phyloP scores from a whole-genome alignment of 108 stramenopile genomes.

The Asterionellopsis glacialis region DNA sequence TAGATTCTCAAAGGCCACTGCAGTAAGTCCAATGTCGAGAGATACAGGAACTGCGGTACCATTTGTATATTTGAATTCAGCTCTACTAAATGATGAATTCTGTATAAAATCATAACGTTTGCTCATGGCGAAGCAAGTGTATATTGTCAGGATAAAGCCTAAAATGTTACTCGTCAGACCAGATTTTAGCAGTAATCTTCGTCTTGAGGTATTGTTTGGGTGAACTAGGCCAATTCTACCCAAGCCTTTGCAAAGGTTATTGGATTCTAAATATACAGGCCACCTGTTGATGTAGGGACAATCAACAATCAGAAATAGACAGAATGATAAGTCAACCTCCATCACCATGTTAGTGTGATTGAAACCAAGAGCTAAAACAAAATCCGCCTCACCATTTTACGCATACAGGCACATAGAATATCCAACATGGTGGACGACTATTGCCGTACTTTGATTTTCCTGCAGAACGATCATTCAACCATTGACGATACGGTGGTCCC shows the following conservation, averaged over 20 bases:
- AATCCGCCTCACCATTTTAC: neutral
- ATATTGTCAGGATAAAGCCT: neutral
- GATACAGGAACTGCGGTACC: neutral
- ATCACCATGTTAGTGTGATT: too few species aligned
- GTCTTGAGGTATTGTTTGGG: neutral
- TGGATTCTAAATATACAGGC: neutral
- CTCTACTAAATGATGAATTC: neutral
- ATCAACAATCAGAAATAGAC: neutral
- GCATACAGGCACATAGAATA: neutral
- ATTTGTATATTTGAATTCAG: neutral
- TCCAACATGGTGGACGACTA: neutral
- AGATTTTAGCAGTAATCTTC: neutral
- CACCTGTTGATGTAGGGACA: neutral
- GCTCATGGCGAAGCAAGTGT: neutral
- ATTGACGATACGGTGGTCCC: constrained; percentile 5
- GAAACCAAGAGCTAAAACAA: too few species aligned
- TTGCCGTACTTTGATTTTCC: constrained; percentile 33
- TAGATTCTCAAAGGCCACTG: constrained; percentile 21
- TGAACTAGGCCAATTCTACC: neutral
- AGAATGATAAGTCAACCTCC: too few species aligned
- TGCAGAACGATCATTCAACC: constrained; percentile 33
- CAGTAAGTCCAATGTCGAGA: constrained; percentile 21
- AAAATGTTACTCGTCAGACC: neutral
- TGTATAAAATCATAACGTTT: neutral
- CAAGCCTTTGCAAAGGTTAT: neutral